A percentile compares a stretch with the other conserved stretches of the same genome.
Conservation (phyloP, 2,329 filamentous ascomycete species). For the Colletotrichum godetiae region DNA sequence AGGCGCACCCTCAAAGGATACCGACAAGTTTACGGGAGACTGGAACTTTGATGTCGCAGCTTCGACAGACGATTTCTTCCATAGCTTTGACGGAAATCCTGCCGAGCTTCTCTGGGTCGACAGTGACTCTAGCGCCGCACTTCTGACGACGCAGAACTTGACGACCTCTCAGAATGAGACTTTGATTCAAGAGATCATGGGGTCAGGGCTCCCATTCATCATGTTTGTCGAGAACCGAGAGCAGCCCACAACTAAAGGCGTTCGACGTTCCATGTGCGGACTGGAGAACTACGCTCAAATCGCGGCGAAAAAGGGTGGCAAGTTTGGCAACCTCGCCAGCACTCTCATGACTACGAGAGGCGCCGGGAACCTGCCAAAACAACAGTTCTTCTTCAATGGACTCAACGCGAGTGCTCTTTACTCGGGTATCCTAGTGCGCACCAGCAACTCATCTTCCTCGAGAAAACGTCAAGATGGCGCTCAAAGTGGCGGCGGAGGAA, state of each 20-base stretch:
- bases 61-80: slow-evolving; percentile 83
- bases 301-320: slow-evolving; percentile 65
- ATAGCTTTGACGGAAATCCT: slow-evolving; percentile 67
- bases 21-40: slow-evolving; percentile 66
- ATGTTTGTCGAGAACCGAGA: slow-evolving; percentile 79
- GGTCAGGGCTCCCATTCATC: slow-evolving; percentile 71
- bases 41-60: slow-evolving; percentile 87
- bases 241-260: slow-evolving; percentile 70
- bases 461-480: slow-evolving; percentile 44
- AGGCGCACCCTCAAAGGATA: slow-evolving; percentile 73
- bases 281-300: slow-evolving; percentile 75
- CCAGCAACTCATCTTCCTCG: slow-evolving; percentile 60
- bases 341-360: slow-evolving; percentile 78
- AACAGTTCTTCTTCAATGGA: slow-evolving; percentile 86
- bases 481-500: slow-evolving; percentile 75
- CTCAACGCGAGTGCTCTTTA: slow-evolving; percentile 81
- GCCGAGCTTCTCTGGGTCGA: slow-evolving; percentile 82
- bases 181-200: slow-evolving; percentile 65
- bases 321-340: slow-evolving; percentile 57
- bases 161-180: slow-evolving; percentile 65
- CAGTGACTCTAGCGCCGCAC: slow-evolving; percentile 80
- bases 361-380: slow-evolving; percentile 75
- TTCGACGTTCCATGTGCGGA: slow-evolving; percentile 87
- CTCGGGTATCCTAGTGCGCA: slow-evolving; percentile 77
- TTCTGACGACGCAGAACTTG: slow-evolving; percentile 82